phyloP scores from a whole-genome alignment of 257 asterid species.

The Capsicum chinense region DNA sequence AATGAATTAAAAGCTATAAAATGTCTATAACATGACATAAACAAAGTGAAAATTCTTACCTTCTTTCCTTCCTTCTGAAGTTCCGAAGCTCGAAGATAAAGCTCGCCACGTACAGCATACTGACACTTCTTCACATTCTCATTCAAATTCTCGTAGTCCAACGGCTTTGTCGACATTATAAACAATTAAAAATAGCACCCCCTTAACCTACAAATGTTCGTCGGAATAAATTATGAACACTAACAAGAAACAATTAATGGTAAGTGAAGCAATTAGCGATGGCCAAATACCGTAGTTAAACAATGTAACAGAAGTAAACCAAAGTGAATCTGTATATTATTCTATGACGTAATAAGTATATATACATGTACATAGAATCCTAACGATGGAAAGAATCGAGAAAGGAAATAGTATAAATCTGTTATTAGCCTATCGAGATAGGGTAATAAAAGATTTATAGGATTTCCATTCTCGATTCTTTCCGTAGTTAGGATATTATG shows the following conservation, averaged over 20 bases:
- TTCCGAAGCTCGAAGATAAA: slow-evolving; percentile 97
- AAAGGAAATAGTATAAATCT: no score
- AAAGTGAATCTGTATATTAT: no score
- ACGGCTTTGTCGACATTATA: slow-evolving; percentile 63
- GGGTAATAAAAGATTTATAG: no score
- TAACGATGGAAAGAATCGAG: no score
- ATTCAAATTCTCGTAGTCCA: slow-evolving; percentile 90
- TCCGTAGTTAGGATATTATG: no score
- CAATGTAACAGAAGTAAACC: no score
- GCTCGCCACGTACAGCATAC: slow-evolving; percentile 98
- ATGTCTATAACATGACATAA: neutral
- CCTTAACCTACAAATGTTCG: neutral
- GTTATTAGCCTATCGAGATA: no score
- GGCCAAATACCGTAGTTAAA: neutral
- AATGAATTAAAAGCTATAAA: neutral
- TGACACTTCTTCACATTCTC: slow-evolving; percentile 96
- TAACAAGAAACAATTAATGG: neutral
- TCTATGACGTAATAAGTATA: no score
- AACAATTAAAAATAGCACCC: neutral
- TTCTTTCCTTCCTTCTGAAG: slow-evolving; percentile 99
- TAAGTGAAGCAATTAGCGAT: neutral
- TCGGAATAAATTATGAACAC: neutral
- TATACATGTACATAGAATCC: no score
- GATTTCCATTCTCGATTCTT: no score
- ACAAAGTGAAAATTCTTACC: slow-evolving; percentile 40